Conservation (phyloP, 148 eudicot species). For the Silene conica region DNA sequence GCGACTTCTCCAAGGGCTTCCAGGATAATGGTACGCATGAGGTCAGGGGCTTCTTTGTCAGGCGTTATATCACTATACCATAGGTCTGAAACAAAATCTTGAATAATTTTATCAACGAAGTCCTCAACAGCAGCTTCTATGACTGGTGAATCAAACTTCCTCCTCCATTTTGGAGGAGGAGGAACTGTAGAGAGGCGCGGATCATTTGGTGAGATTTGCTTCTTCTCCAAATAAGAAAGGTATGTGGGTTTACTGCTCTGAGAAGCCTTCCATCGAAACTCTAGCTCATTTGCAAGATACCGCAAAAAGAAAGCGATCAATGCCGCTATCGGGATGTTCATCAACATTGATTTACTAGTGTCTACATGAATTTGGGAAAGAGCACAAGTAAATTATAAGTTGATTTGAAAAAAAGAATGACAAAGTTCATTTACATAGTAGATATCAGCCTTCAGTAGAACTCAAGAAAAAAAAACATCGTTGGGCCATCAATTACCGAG, state of each 20-base stretch:
- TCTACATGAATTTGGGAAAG: constrained; percentile 46
- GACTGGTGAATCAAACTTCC: constrained; percentile 75
- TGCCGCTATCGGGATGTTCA: constrained; percentile 86
- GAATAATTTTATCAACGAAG: constrained; percentile 65
- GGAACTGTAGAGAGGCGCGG: constrained; percentile 59
- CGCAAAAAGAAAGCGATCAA: constrained; percentile 57
- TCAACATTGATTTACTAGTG: constrained; percentile 97
- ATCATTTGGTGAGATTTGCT: constrained; percentile 77
- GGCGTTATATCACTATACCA: constrained; percentile 95
- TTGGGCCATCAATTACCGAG: neutral
- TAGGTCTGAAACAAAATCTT: constrained; percentile 81
- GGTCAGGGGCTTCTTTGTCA: constrained; percentile 85
- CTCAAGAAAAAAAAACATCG: neutral
- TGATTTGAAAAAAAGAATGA: neutral
- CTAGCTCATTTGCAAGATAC: constrained; percentile 57
- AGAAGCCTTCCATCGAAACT: constrained; percentile 60
- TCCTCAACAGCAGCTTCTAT: constrained; percentile 86
- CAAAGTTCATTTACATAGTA: neutral
- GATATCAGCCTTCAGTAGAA: neutral
- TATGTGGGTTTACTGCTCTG: constrained; percentile 42
- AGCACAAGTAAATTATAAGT: neutral
- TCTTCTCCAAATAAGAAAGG: constrained; percentile 66
- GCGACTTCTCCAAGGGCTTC: constrained; percentile 93
- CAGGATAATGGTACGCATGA: constrained; percentile 66
- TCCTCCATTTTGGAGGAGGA: constrained; percentile 60